Base-by-base conservation (phyloP, 441 rosid species). In the Populus trichocarpa region DNA sequence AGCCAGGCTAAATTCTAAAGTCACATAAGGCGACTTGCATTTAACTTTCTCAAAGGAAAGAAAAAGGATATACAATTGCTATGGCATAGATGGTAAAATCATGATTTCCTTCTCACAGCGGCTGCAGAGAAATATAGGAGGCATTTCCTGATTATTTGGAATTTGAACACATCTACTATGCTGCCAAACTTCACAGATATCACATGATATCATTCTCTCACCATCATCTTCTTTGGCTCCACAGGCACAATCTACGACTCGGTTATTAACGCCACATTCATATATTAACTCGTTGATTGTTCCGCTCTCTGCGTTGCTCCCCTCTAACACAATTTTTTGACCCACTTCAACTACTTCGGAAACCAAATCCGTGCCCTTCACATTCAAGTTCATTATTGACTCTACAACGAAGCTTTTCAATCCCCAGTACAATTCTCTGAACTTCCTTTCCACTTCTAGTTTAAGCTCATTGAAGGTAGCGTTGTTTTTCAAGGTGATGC, bases 131-230 rank as follows among this genome's bases (percentile, higher is more conserved):
- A 90, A 95, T 38, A 96, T 90, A 8, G 80, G 90, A 14, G 99
- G 98, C 77, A 89, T 83, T 75, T 92, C 89, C 76, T 91, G 89
- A 75, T 84, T 78, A 67, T 91, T 82, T 35, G 93, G 94, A 78
- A 93, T 90, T 57, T 85, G 76, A 82, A 86, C 92, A 72, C 99
- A 93, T 77, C 93, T 83, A 1, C 93, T 89, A 28, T 96, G 98
- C 77, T 93, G 97, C 98, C 98, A 89, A 69, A 90, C 92, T 75
- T 92, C 93, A 79, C 98, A 96, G 4, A 93, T 89, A 72, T 92
- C 99, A 73, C 99, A 93, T 0, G 89, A 78, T 71, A 95, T 79
- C 92, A 92, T 88, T 61, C 98, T 69, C 82, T 93, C 97, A 5
- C 95, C 98, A 67, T 96, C 98, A 53, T 96, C 97, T 16, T 88